These are phyloP conservation scores for Salicornia ramosissima DNA, from an alignment of 148 eudicot genomes.

Conservation along the genomic window DNA sequence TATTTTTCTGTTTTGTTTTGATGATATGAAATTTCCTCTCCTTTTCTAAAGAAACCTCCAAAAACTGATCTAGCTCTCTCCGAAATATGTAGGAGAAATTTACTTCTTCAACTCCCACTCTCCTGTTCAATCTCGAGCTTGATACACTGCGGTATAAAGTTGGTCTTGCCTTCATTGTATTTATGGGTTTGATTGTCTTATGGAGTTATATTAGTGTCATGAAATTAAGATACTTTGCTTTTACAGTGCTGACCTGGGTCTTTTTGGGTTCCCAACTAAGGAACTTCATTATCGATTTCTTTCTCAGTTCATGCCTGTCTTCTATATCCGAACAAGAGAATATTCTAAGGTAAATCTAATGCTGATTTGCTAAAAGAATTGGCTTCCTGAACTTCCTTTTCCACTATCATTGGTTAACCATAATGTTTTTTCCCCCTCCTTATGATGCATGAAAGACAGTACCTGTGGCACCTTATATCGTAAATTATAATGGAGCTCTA, in stretches of 20 bases:
- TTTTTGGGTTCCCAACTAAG: slow-evolving; percentile 87
- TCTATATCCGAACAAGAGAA: slow-evolving; percentile 88
- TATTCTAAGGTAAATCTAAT: slow-evolving; percentile 77
- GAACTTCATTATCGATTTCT: slow-evolving; percentile 92
- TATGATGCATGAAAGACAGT: slow-evolving; percentile 70
- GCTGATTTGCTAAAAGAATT: background rate
- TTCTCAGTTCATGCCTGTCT: slow-evolving; percentile 85
- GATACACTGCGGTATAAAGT: slow-evolving; percentile 80
- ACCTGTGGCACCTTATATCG: slow-evolving; percentile 87
- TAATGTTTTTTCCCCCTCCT: slow-evolving; percentile 7
- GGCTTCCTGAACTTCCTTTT: background rate
- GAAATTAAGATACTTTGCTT: slow-evolving; percentile 1
- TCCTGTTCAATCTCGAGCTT: slow-evolving; percentile 92
- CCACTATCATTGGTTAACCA: slow-evolving; percentile 19
- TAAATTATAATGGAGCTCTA: slow-evolving; percentile 91
- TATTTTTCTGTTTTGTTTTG: no score
- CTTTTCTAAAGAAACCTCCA: no score
- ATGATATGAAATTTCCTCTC: no score
- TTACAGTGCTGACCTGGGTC: slow-evolving; percentile 90
- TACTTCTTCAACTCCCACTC: slow-evolving; percentile 74
- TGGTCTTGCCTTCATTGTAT: slow-evolving; percentile 10
- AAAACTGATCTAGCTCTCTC: slow-evolving; percentile 3
- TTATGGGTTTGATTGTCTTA: slow-evolving; percentile 5
- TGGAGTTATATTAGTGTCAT: slow-evolving; percentile 12
- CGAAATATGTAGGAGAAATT: slow-evolving; percentile 66